phyloP scores from a whole-genome alignment of 2,329 filamentous ascomycete genomes.

The Trichophyton benhamiae region DNA sequence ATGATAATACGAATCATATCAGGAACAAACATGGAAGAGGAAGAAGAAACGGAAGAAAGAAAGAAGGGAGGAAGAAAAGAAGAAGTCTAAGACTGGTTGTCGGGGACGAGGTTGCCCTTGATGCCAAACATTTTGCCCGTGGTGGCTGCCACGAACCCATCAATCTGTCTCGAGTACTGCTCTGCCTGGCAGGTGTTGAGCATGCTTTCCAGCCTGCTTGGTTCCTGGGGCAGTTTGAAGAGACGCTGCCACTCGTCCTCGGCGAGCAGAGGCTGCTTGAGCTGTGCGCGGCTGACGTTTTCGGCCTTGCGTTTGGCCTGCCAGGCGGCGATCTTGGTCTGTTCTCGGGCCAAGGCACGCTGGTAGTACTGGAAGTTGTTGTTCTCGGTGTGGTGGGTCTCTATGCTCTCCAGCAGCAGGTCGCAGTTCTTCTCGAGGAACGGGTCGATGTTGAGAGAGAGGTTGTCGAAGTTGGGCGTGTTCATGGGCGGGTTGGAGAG shows the following conservation, averaged over 20 bases:
- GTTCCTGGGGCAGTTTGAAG: constrained; percentile 95
- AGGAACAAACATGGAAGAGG: not conserved
- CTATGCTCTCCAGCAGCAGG: constrained; percentile 88
- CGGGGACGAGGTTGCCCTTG: constrained; percentile 54
- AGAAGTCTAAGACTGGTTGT: constrained; percentile 30
- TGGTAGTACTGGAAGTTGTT: constrained; percentile 99
- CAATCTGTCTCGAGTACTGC: constrained; percentile 94
- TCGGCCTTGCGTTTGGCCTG: constrained; percentile 93
- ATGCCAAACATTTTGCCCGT: constrained; percentile 98
- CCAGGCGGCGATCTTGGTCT: constrained; percentile 93
- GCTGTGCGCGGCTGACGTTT: constrained; percentile 69
- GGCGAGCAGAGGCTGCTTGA: constrained; percentile 78
- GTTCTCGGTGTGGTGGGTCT: constrained; percentile 94
- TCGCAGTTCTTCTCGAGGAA: constrained; percentile 98
- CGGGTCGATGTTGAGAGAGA: constrained; percentile 89
- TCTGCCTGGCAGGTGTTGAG: constrained; percentile 92
- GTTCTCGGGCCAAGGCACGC: constrained; percentile 82
- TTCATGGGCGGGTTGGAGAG: constrained; percentile 51
- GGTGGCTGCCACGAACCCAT: constrained; percentile 84
- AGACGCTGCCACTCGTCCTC: constrained; percentile 98
- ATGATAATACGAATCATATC: not conserved
- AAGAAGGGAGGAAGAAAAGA: not conserved
- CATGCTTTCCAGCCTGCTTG: constrained; percentile 83
- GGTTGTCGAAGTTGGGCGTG: constrained; percentile 74
- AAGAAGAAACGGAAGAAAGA: not conserved